Base-by-base conservation (phyloP, 352 stramenopile species). In the Chrysophaeum taylorii region DNA sequence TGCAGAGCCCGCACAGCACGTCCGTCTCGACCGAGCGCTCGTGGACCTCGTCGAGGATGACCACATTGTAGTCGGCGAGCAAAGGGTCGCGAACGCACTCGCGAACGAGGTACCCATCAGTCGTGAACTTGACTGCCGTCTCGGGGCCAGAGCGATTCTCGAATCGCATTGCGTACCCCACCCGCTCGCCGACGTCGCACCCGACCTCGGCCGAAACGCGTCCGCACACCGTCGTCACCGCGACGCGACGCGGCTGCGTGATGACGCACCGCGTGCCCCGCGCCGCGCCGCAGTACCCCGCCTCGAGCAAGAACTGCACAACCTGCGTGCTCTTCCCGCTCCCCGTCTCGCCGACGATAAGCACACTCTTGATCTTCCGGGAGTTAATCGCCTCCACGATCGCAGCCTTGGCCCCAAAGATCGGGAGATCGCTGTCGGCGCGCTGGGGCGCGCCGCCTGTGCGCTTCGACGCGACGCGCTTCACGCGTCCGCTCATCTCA, bases 161-260 rank as follows among this genome's bases (percentile, higher is more conserved):
- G 50, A 62, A 62, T 4, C 50, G 50, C 50, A 62, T 62, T 14
- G 60, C 57, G 68, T 87, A 89, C n/a, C 91, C 92, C 15, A 97
- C 90, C 77, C 96, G 87, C 63, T 96, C 85, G 7, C 92, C 92
- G 21, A 97, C 72, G 25, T 87, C 81, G 72, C 89, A 96, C 5
- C 92, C 92, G 5, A 33, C 29, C 48, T 94, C 88, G 70, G 92
- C 86, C 0, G 84, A 81, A 0, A 94, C 87, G 75, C 88, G 84
- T 73, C 91, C 90, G 12, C 85, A 85, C 1, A 94, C 90, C 5
- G 89, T 96, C 18, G 93, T 90, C 23, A 91, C 93, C 37, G 93
- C 93, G 18, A 98, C 92, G 88, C 92, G 90, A 80, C 92, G 87
- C 9, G 93, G 93, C 78, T 98, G 92, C 12, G 93, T 98, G 70